Evolutionary conservation across 2,329 filamentous ascomycete genomes (phyloP).

Genomic region (Aspergillus novoparasiticus): DNA sequence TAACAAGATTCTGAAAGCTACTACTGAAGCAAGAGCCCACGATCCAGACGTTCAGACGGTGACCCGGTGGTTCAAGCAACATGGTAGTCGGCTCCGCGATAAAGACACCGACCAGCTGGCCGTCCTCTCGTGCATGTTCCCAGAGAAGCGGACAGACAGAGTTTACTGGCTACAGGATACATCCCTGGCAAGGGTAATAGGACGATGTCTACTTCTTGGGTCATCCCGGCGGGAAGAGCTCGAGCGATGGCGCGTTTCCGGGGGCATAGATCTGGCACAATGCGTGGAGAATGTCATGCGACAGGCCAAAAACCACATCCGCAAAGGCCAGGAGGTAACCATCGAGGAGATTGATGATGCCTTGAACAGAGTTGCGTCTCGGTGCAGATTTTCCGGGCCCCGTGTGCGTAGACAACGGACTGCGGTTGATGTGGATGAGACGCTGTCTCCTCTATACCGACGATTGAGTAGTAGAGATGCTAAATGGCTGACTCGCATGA

Average conservation of each 20-base stretch:
- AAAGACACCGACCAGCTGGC: conserved; percentile 62
- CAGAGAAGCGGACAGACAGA: conserved; percentile 74
- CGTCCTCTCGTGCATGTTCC: conserved; percentile 74
- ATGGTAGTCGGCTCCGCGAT: conserved; percentile 62
- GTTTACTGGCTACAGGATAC: conserved; percentile 70
- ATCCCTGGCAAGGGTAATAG: conserved; percentile 67
- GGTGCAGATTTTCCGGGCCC: conserved; percentile 70
- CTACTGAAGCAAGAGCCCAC: conserved; percentile 30
- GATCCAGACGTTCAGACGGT: conserved; percentile 51
- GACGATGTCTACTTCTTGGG: conserved; percentile 67
- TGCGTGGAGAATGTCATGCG: conserved; percentile 69
- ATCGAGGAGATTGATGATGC: conserved; percentile 72
- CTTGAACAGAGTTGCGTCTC: conserved; percentile 68
- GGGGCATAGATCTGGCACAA: conserved; percentile 68
- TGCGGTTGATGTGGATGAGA: conserved; percentile 45
- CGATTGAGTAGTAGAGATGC: conserved; percentile 68
- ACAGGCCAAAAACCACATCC: conserved; percentile 55
- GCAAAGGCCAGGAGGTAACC: conserved; percentile 52
- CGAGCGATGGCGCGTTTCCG: conserved; percentile 61
- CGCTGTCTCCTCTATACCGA: conserved; percentile 60
- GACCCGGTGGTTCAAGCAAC: conserved; percentile 67
- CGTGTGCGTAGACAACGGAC: conserved; percentile 52
- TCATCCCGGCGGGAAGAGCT: conserved; percentile 63
- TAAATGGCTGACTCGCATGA: conserved; percentile 83
- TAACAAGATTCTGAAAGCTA: conserved; percentile 41